Conservation (phyloP, 495 filamentous ascomycete genomes). For the Tuber borchii region DNA sequence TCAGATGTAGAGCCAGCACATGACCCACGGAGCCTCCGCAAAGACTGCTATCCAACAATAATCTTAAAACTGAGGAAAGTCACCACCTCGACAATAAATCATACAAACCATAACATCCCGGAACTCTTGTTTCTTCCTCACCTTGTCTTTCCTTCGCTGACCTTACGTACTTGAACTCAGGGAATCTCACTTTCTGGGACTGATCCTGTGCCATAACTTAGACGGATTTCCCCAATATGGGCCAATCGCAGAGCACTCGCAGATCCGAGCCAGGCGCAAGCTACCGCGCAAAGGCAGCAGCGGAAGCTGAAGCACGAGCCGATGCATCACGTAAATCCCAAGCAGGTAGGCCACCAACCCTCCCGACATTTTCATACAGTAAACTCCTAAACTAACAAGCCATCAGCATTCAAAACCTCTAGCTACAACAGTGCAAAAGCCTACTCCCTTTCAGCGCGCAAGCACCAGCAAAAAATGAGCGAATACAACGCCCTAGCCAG, state of each 20-base stretch:
- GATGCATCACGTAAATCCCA: constrained; percentile 24
- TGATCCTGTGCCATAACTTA: not conserved
- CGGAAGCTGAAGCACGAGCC: constrained; percentile 1
- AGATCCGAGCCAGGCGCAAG: constrained; percentile 9
- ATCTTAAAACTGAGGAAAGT: not conserved
- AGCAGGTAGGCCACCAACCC: constrained; percentile 1
- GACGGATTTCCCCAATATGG: constrained; percentile 9
- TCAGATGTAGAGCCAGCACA: not conserved
- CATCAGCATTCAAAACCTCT: constrained; percentile 7
- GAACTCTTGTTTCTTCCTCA: not conserved
- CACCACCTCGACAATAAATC: not conserved
- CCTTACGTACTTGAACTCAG: not conserved
- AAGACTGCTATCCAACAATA: not conserved
- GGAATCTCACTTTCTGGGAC: not conserved
- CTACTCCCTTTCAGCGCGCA: constrained; percentile 11
- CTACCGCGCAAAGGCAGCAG: constrained; percentile 14
- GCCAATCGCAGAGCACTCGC: constrained; percentile 17
- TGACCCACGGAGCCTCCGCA: not conserved
- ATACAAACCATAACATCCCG: not conserved
- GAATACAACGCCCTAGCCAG: constrained; percentile 27
- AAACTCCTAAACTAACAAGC: not conserved
- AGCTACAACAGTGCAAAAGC: constrained; percentile 11
- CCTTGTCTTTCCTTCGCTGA: not conserved
- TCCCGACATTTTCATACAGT: not conserved
- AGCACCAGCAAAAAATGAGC: constrained; percentile 6